Base-by-base conservation (phyloP, 2,329 filamentous ascomycete genomes). In the Botryotinia convoluta region DNA sequence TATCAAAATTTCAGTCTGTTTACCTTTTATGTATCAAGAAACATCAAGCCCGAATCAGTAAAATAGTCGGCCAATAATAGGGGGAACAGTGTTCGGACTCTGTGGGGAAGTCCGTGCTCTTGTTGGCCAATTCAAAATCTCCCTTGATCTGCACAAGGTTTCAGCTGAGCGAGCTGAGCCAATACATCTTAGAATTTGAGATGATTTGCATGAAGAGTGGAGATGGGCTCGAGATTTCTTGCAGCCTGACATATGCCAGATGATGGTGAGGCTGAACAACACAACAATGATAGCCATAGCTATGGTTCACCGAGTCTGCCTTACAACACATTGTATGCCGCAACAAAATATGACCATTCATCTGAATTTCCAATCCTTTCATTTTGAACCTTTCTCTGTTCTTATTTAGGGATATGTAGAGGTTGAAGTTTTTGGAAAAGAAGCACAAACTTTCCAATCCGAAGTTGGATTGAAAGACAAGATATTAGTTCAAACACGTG, bases 21-120 rank as follows among this genome's bases (percentile, higher is more conserved):
- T 18, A 22, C 8, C 18, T 68, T 57, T 54, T 54, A 54, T n/a
- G 26, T 54, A 7, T 54, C 12, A 54, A 54, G 48, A n/a, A n/a
- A 54, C 26, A n/a, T 16, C 26, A 5, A 54, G 48, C 48, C 22
- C 48, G 48, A 37, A n/a, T 51, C 32, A 42, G 32, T 37, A n/a
- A 51, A 54, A 26, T 39, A 12, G 35, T 42, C 48, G 37, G 16
- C 26, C 35, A 39, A 54, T 39, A 18, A 68, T 22, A 39, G n/a
- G 35, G n/a, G 26, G 20, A n/a, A 57, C 51, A 57, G 51, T 57
- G 26, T 69, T 20, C 37, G 65, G 64, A 29, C 35, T 54, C 35
- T 45, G 64, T 54, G 63, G 65, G 65, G 65, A 69, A 69, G 65
- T 69, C 65, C 65, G 65, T 68, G 35, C 37, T 12, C n/a, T 16